Percentiles rank a stretch among this genome's conserved stretches.
phyloP scores from a whole-genome alignment of 495 filamentous ascomycete genomes.

The Diplogelasinospora grovesii region DNA sequence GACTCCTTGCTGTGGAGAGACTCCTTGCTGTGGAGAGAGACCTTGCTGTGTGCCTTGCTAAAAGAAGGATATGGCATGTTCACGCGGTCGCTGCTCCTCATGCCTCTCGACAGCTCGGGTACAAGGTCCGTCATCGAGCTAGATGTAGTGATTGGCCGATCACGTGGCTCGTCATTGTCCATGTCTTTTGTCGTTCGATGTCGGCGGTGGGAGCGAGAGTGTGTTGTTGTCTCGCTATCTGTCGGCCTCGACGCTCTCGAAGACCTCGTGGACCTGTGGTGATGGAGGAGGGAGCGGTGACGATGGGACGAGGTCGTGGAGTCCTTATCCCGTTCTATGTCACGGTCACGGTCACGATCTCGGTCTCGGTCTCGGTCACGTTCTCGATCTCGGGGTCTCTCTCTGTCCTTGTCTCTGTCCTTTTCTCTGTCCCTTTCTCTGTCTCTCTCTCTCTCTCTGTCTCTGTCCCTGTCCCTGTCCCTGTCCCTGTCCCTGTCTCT shows the following conservation, averaged over 20 bases:
- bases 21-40: conserved; percentile 53
- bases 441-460: conserved; percentile 15
- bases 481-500: conserved; percentile 22
- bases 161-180: conserved; percentile 26
- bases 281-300: conserved; percentile 11
- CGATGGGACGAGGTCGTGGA: conserved; percentile 10
- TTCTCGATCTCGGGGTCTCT: conserved; percentile 11
- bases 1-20: conserved; percentile 66
- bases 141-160: conserved; percentile 19
- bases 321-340: conserved; percentile 17
- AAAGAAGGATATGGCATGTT: conserved; percentile 78
- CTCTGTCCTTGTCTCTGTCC: conserved; percentile 20
- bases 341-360: conserved; percentile 14
- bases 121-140: conserved; percentile 42
- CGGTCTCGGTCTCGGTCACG: conserved; percentile 11
- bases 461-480: conserved; percentile 24
- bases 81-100: conserved; percentile 37
- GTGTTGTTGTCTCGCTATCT: conserved; percentile 29
- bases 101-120: conserved; percentile 40
- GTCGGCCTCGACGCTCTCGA: conserved; percentile 30
- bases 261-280: conserved; percentile 27
- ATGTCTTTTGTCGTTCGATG: conserved; percentile 34
- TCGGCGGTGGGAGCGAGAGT: conserved; percentile 32
- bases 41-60: conserved; percentile 82
- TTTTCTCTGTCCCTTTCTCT: conserved; percentile 16